Evolutionary conservation across 2,329 filamentous ascomycete genomes (phyloP).

Genomic region (Phaeoacremonium minimum): DNA sequence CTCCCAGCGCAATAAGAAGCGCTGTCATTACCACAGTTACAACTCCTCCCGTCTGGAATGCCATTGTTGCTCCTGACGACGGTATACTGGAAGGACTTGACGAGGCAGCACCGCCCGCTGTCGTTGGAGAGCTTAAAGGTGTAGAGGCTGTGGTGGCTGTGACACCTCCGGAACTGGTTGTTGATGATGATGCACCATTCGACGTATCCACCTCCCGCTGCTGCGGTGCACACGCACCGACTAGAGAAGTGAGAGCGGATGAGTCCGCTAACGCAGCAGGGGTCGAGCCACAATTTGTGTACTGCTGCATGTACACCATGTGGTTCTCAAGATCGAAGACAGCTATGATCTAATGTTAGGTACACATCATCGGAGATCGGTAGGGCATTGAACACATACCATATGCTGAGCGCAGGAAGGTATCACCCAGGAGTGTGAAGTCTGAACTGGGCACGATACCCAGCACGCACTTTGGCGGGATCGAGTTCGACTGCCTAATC

Average conservation of each 20-base stretch:
- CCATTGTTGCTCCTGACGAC: too few species aligned
- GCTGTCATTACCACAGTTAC: too few species aligned
- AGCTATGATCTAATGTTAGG: slow-evolving; percentile 20
- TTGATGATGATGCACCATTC: slow-evolving; percentile 1
- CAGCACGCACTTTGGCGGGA: slow-evolving; percentile 37
- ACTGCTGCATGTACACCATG: slow-evolving; percentile 44
- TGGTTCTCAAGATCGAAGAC: slow-evolving; percentile 48
- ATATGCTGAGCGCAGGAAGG: slow-evolving; percentile 52
- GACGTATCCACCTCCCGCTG: too few species aligned
- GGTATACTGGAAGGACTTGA: too few species aligned
- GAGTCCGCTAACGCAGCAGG: slow-evolving; percentile 31
- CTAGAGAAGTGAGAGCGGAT: slow-evolving; percentile 18
- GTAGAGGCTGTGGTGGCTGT: neutral
- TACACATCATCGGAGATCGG: neutral
- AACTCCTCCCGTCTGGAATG: too few species aligned
- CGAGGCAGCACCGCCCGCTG: neutral
- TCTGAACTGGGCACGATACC: slow-evolving; percentile 41
- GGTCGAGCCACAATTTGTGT: slow-evolving; percentile 43
- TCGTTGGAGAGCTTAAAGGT: neutral
- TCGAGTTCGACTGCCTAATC: slow-evolving; percentile 28
- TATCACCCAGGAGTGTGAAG: slow-evolving; percentile 53
- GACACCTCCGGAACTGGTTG: neutral
- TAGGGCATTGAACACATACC: slow-evolving; percentile 22
- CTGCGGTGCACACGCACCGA: slow-evolving; percentile 18
- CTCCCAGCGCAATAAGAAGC: too few species aligned